Conservation (phyloP, 73 alveolate species). For the Tetrahymena elliotti region DNA sequence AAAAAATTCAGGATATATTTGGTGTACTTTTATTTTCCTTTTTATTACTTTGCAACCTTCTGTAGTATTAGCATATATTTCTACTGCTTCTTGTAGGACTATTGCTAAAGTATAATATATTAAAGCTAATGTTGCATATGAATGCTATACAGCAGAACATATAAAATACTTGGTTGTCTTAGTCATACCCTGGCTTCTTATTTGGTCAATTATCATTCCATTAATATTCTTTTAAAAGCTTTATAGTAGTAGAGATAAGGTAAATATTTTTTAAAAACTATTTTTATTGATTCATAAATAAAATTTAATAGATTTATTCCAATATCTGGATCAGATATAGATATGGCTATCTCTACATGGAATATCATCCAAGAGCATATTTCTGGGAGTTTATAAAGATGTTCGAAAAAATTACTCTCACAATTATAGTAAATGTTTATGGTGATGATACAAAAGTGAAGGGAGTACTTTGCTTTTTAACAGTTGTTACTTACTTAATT, state of each 20-base stretch:
- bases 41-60: slow-evolving; percentile 17
- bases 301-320: not conserved
- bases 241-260: not conserved
- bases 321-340: not conserved
- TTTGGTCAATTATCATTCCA: slow-evolving; percentile 17
- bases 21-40: slow-evolving; percentile 13
- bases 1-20: not conserved
- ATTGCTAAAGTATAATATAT: not conserved
- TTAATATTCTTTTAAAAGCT: not conserved
- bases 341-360: slow-evolving; percentile 28
- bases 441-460: slow-evolving; percentile 3
- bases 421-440: slow-evolving; percentile 4
- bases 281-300: not conserved
- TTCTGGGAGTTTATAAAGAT: slow-evolving; percentile 38
- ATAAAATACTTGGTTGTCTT: not conserved
- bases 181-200: not conserved
- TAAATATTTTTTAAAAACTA: not conserved
- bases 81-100: slow-evolving; percentile 11
- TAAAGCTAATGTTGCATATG: slow-evolving; percentile 8
- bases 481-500: slow-evolving; percentile 11
- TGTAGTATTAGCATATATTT: slow-evolving; percentile 3
- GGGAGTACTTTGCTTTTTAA: slow-evolving; percentile 12
- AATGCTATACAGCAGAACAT: not conserved
- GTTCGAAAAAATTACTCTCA: slow-evolving; percentile 9
- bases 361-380: slow-evolving; percentile 24